Evolutionary conservation across 2,329 filamentous ascomycete genomes (phyloP).

Genomic region (Exophiala alcalophila): DNA sequence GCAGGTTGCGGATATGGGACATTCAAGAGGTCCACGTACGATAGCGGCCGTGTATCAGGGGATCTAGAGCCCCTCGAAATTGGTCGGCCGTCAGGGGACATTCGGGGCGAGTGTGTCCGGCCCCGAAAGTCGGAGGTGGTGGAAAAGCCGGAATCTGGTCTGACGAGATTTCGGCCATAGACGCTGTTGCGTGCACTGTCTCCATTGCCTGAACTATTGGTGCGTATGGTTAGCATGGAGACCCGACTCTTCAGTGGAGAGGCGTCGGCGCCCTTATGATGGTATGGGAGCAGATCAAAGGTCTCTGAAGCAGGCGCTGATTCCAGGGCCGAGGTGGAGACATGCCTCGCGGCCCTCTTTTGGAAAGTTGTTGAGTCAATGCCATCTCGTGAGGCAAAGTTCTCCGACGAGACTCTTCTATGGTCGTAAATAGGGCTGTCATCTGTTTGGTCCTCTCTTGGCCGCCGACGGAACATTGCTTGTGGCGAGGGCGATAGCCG

Average conservation of each 20-base stretch:
- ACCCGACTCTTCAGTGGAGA: slow-evolving; percentile 28
- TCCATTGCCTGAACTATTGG: slow-evolving; percentile 44
- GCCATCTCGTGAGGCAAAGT: slow-evolving; percentile 11
- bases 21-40: slow-evolving; percentile 62
- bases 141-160: slow-evolving; percentile 76
- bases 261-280: slow-evolving; percentile 42
- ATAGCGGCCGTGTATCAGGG: slow-evolving; percentile 57
- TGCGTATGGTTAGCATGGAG: slow-evolving; percentile 32
- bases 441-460: slow-evolving; percentile 9
- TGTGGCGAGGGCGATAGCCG: slow-evolving; percentile 24
- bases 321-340: slow-evolving; percentile 21
- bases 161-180: slow-evolving; percentile 58
- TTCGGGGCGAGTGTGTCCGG: slow-evolving; percentile 54
- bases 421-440: slow-evolving; percentile 15
- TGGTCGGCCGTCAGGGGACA: slow-evolving; percentile 49
- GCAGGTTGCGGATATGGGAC: slow-evolving; percentile 76
- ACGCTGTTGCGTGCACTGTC: slow-evolving; percentile 49
- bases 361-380: slow-evolving; percentile 20
- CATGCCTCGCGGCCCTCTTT: slow-evolving; percentile 31
- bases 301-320: slow-evolving; percentile 34
- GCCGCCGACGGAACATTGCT: slow-evolving; percentile 15
- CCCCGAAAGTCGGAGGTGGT: slow-evolving; percentile 68
- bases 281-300: slow-evolving; percentile 51
- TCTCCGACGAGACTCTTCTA: slow-evolving; percentile 22
- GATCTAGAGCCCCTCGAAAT: slow-evolving; percentile 53